Percentiles rank a stretch among this genome's conserved stretches.
Conservation (phyloP, 225 moss, liverwort and hornwort genomes). For the Bryoerythrophyllum caledonicum region DNA sequence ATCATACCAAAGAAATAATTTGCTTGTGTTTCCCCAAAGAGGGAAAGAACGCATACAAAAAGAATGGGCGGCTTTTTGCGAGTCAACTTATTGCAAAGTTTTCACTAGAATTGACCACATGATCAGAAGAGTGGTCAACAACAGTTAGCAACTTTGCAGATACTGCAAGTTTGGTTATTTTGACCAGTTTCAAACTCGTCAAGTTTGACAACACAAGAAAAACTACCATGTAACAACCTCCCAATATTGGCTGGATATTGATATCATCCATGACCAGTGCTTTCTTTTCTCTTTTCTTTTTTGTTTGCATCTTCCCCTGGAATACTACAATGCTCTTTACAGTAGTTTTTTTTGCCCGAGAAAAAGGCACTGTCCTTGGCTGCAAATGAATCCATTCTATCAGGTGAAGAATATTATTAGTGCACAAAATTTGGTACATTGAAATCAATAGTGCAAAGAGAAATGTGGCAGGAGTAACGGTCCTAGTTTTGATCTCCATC, state of each 20-base stretch:
- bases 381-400: background rate
- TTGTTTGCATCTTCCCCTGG: no score
- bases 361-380: no score
- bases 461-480: no score
- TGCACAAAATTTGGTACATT: background rate
- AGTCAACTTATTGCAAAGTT: background rate
- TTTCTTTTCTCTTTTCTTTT: no score
- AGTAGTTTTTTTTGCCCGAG: no score
- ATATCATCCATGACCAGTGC: background rate
- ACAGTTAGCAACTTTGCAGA: background rate
- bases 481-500: background rate
- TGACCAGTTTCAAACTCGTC: constrained; percentile 1
- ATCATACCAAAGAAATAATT: no score
- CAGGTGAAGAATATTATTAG: no score
- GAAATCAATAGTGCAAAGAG: background rate
- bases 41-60: background rate
- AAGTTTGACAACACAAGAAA: background rate
- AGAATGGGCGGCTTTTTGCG: background rate
- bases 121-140: background rate
- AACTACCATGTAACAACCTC: background rate
- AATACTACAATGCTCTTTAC: no score
- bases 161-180: background rate
- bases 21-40: no score
- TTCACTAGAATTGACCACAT: constrained; percentile 11
- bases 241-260: background rate